Evolutionary conservation across 768 basidiomycete species (phyloP).

Genomic region (Collybia nuda): DNA sequence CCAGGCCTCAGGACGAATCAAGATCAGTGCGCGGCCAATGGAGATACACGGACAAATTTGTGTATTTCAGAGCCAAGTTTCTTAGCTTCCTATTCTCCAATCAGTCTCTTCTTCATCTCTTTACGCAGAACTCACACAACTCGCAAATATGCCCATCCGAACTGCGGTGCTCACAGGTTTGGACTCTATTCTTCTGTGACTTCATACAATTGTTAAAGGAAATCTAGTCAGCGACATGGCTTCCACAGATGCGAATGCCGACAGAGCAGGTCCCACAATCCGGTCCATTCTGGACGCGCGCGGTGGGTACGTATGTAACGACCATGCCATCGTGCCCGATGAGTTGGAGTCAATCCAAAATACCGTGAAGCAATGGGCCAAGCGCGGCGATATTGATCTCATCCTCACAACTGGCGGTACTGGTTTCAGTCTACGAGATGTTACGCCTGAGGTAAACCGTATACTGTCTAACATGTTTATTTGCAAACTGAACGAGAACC

Average conservation of each 20-base stretch:
- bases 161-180: slow-evolving; percentile 31
- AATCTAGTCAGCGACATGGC: slow-evolving; percentile 72
- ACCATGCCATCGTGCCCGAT: slow-evolving; percentile 59
- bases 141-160: slow-evolving; percentile 18
- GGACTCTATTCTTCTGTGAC: slow-evolving; percentile 7
- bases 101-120: no score
- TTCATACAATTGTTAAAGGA: slow-evolving; percentile 3
- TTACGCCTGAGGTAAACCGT: slow-evolving; percentile 72
- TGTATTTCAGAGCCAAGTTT: no score
- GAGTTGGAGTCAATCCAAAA: slow-evolving; percentile 51
- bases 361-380: slow-evolving; percentile 45
- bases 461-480: background rate
- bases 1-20: no score
- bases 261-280: slow-evolving; percentile 69
- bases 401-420: slow-evolving; percentile 87
- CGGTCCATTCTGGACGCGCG: slow-evolving; percentile 41
- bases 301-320: background rate
- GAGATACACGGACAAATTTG: no score
- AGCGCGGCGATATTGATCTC: slow-evolving; percentile 54
- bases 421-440: slow-evolving; percentile 78
- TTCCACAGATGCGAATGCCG: slow-evolving; percentile 41
- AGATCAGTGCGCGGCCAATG: no score
- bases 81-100: no score
- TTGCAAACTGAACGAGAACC: background rate
- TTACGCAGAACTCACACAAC: background rate